A percentile compares a stretch with the other conserved stretches of the same genome.
Conservation (phyloP, 345 rosid genomes). For the Rhodamnia argentea region DNA sequence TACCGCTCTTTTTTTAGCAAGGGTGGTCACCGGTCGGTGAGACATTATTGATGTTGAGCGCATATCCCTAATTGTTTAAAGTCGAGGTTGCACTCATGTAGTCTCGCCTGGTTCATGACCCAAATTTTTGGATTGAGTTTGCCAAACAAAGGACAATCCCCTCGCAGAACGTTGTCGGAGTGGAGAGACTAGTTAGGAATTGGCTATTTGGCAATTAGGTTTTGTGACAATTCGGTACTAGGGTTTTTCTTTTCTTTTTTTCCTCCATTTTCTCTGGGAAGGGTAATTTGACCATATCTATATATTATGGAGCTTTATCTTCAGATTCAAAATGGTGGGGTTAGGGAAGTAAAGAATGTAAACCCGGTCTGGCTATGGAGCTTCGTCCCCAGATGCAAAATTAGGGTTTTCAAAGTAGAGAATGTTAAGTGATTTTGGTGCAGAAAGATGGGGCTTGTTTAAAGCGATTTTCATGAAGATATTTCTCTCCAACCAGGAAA, state of each 20-base stretch:
- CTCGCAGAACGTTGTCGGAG: neutral
- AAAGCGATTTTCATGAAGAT: neutral
- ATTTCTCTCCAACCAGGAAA: neutral
- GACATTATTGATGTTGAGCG: neutral
- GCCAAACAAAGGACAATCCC: neutral
- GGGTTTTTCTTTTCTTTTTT: neutral
- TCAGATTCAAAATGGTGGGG: neutral
- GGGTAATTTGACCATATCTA: neutral
- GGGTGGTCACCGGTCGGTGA: conserved; percentile 23
- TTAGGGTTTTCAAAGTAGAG: neutral
- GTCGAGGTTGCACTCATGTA: neutral
- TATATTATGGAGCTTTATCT: neutral
- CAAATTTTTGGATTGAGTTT: neutral
- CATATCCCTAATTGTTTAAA: neutral
- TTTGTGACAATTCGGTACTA: neutral
- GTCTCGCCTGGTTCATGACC: neutral
- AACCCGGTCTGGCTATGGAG: neutral
- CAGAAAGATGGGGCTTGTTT: neutral
- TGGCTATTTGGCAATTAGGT: neutral
- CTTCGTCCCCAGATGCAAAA: neutral
- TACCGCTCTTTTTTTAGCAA: conserved; percentile 27
- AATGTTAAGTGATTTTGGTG: neutral
- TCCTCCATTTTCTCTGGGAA: neutral
- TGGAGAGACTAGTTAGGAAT: neutral
- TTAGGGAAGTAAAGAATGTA: neutral